Evolutionary conservation across 129 eudicot genomes (phyloP), one percentile per base, ranked within the genome.

Genomic region (Tagetes patula): DNA sequence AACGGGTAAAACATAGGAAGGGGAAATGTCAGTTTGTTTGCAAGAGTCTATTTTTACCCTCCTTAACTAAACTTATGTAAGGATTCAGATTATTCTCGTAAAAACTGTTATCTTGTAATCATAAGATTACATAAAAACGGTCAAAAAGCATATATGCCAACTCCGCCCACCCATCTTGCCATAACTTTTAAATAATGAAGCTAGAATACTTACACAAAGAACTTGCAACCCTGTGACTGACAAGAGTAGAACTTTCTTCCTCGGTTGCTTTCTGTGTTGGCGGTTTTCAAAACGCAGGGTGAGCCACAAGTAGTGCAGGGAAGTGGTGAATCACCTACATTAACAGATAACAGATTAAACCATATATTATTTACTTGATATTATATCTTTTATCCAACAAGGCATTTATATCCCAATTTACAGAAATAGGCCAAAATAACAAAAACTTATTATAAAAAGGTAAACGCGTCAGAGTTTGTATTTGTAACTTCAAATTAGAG

Each of bases 171-270:
- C 65, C 6, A 33, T 60, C 3, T 60, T 60, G 65, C 65, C 41
- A 32, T 8, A 13, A 43, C 42, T 72, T 59, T 72, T 38, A 0
- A 42, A 72, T 12, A 41, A 59, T 4, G 43, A 67, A 41, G 47
- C 48, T 38, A 77, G 76, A 36, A 70, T 56, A 81, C 98, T 27
- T 86, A 93, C 97, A 90, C 89, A 80, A 94, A 94, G 77, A 90
- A 94, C 78, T 87, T 90, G 93, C 98, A 94, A 34, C 84, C 88
- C 63, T 88, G 89, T 37, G 86, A 68, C 66, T 74, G 88, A 65
- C 98, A 92, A 38, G 89, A 86, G 79, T 81, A 95, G 69, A 92
- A 92, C 80, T 83, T 92, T 56, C 91, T 85, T 69, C 99, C 99
- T 71, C 91, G 84, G 82, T 95, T 95, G 77, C 40, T 78, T 65